Conservation (phyloP, 2,329 filamentous ascomycete genomes). For the Dactylellina leptospora region DNA sequence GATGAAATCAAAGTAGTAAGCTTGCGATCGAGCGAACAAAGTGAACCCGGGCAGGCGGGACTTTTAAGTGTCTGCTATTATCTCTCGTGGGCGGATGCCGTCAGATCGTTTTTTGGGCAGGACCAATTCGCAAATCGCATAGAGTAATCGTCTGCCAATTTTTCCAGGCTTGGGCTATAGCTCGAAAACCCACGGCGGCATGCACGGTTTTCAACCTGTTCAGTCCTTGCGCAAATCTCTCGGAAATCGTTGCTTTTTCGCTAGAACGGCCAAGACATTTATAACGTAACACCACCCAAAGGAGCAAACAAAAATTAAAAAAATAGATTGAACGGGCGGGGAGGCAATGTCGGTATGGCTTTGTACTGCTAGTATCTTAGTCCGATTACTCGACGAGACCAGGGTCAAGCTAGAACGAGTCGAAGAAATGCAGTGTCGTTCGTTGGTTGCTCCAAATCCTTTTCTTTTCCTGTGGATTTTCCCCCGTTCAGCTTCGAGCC, state of each 20-base stretch:
- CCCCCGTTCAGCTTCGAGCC: not conserved
- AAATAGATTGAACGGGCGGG: conserved; percentile 22
- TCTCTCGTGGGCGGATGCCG: conserved; percentile 28
- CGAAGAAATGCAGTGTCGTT: not conserved
- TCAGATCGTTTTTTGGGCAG: conserved; percentile 43
- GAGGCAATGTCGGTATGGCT: conserved; percentile 14
- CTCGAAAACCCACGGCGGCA: conserved; percentile 33
- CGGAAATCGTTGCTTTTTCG: conserved; percentile 41
- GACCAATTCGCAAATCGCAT: conserved; percentile 20
- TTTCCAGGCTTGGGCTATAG: conserved; percentile 41
- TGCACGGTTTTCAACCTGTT: conserved; percentile 40
- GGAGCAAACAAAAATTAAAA: conserved; percentile 23
- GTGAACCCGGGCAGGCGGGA: conserved; percentile 17
- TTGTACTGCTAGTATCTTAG: conserved; percentile 13
- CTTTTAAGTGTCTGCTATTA: conserved; percentile 39
- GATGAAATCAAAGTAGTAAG: conserved; percentile 31
- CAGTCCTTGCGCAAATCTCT: conserved; percentile 50
- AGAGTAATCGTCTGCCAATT: conserved; percentile 31
- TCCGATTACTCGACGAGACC: conserved; percentile 6
- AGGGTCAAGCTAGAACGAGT: conserved; percentile 22
- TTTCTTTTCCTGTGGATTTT: not conserved
- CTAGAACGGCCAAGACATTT: conserved; percentile 27
- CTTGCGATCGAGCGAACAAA: conserved; percentile 14
- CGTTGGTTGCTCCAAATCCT: conserved; percentile 29
- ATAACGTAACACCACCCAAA: conserved; percentile 53